These are phyloP conservation scores for Penicillium brasilianum DNA, from an alignment of 2,329 filamentous ascomycete species.

Conservation along the genomic window DNA sequence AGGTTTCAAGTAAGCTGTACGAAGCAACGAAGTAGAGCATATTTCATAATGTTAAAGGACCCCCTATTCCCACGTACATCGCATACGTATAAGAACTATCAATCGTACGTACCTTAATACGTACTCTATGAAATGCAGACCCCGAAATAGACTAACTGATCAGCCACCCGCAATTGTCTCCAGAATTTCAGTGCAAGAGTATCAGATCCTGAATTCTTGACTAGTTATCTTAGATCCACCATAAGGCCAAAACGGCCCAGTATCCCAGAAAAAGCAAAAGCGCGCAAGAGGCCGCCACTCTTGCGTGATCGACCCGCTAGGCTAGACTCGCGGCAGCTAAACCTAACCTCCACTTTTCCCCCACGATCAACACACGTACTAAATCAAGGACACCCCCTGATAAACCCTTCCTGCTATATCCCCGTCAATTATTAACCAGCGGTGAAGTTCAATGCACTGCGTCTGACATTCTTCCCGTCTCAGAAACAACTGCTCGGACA, in stretches of 20 bases:
- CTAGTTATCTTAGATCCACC: background rate
- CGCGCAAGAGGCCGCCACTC: constrained; percentile 29
- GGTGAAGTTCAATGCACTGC: constrained; percentile 18
- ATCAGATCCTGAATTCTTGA: background rate
- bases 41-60: background rate
- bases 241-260: background rate
- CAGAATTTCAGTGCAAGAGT: background rate
- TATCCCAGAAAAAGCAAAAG: background rate
- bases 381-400: background rate
- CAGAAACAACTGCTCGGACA: background rate
- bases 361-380: constrained; percentile 11
- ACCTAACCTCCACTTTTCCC: constrained; percentile 24
- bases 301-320: constrained; percentile 38
- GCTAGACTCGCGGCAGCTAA: constrained; percentile 24
- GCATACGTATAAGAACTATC: background rate
- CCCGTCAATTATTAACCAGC: constrained; percentile 10
- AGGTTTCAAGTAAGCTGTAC: background rate
- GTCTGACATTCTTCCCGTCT: background rate
- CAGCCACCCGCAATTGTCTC: background rate
- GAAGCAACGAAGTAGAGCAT: background rate
- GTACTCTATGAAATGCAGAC: background rate
- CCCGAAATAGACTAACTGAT: background rate
- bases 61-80: background rate
- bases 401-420: background rate
- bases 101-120: too few species aligned